Conservation (phyloP, 2,329 filamentous ascomycete species). For the Fonsecaea multimorphosa region DNA sequence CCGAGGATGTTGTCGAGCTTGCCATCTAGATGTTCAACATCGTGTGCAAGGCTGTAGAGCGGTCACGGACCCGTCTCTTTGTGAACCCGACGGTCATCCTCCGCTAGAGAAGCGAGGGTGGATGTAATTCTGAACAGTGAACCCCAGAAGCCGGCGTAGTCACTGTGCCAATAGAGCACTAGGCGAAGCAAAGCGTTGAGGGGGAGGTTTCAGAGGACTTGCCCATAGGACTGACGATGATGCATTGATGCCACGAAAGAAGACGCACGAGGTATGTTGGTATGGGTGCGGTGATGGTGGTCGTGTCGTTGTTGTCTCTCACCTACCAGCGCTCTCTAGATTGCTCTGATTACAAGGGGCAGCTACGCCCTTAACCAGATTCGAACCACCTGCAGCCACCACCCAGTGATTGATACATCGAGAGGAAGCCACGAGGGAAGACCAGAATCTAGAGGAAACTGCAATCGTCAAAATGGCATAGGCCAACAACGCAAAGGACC, state of each 20-base stretch:
- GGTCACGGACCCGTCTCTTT: conserved; percentile 1
- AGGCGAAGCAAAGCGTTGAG: too few species aligned
- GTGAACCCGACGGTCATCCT: conserved; percentile 28
- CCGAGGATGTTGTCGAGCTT: conserved; percentile 14
- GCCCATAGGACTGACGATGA: background rate
- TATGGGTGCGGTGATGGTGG: too few species aligned
- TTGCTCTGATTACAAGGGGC: background rate
- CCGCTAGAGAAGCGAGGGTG: conserved; percentile 12
- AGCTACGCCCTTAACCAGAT: background rate
- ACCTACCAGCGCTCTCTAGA: too few species aligned
- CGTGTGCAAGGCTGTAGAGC: background rate
- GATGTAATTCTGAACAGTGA: too few species aligned
- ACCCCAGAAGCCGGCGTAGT: too few species aligned
- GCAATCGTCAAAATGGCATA: background rate
- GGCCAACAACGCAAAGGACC: conserved; percentile 4
- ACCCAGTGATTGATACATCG: background rate
- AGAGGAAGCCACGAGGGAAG: background rate
- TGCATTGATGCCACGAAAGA: background rate
- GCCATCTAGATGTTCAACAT: background rate
- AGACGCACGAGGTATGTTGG: background rate
- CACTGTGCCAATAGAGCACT: too few species aligned
- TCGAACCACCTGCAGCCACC: background rate
- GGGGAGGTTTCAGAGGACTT: background rate
- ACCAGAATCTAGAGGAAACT: background rate
- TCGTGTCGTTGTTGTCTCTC: too few species aligned